Evolutionary conservation across 108 stramenopile species (phyloP).

Genomic region (Aurantiochytrium sp.): DNA sequence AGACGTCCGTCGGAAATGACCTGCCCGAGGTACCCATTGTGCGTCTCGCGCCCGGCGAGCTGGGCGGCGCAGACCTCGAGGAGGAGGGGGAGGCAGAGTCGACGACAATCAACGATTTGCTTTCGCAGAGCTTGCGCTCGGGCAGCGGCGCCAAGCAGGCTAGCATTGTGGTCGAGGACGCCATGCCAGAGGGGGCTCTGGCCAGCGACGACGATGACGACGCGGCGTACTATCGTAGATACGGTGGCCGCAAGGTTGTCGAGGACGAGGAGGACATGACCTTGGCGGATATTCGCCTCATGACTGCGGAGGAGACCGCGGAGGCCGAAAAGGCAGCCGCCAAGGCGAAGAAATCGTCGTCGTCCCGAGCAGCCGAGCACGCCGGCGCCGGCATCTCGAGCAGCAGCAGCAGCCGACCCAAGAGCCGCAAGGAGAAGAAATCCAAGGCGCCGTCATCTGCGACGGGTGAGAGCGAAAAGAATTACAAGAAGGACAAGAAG

Average conservation of each 20-base stretch:
- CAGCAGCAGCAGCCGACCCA: no score
- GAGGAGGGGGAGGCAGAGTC: no score
- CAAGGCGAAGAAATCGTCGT: no score
- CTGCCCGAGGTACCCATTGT: not conserved
- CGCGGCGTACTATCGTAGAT: not conserved
- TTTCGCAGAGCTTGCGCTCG: not conserved
- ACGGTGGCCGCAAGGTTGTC: not conserved
- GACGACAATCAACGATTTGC: not conserved
- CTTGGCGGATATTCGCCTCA: conserved; percentile 74
- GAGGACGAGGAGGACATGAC: conserved; percentile 59
- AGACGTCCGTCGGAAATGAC: not conserved
- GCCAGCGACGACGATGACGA: not conserved
- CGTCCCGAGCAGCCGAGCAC: no score
- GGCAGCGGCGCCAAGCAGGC: not conserved
- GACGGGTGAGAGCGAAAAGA: conserved; percentile 50
- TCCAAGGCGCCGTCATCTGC: conserved; percentile 8
- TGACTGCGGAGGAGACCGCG: conserved; percentile 49
- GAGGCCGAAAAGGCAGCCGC: conserved; percentile 39
- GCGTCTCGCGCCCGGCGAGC: not conserved
- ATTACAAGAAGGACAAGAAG: conserved; percentile 63
- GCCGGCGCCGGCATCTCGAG: no score
- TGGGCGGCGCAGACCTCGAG: no score
- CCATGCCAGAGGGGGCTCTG: conserved; percentile 29
- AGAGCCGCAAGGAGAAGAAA: not conserved
- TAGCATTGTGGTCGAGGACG: not conserved